A percentile compares a stretch with the other conserved stretches of the same genome.
Conservation (phyloP, 495 filamentous ascomycete genomes). For the Sporormia fimetaria region DNA sequence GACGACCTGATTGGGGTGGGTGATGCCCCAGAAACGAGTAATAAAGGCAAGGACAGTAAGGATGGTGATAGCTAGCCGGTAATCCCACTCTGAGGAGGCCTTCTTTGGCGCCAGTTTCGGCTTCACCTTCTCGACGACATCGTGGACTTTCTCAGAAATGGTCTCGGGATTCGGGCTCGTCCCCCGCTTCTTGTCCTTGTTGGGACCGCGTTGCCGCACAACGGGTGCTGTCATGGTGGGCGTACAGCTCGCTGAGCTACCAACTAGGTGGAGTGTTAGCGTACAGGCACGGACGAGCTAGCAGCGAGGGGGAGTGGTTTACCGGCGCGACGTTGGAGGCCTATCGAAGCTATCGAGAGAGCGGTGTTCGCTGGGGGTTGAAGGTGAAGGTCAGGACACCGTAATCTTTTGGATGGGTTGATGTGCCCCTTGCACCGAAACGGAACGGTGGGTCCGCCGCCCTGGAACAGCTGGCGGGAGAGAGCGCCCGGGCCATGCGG, state of each 20-base stretch:
- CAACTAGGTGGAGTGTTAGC: no score
- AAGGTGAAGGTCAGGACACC: no score
- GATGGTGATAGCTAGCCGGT: conserved; percentile 65
- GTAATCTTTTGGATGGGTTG: no score
- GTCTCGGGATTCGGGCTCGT: conserved; percentile 26
- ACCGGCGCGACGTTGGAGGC: no score
- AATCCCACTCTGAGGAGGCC: conserved; percentile 57
- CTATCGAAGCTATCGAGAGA: no score
- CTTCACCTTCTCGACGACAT: conserved; percentile 27
- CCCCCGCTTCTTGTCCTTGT: conserved; percentile 28
- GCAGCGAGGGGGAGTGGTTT: no score
- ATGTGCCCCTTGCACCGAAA: no score
- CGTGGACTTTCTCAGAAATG: conserved; percentile 10
- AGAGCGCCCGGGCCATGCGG: no score
- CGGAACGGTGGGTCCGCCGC: no score
- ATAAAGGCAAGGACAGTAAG: conserved; percentile 77
- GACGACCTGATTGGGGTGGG: conserved; percentile 88
- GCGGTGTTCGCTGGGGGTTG: no score
- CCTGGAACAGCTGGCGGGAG: no score
- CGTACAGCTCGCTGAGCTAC: conserved; percentile 13
- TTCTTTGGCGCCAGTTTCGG: conserved; percentile 19
- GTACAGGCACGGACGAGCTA: no score
- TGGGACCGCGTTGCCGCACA: conserved; percentile 28
- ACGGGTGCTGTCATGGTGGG: conserved; percentile 28
- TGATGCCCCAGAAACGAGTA: conserved; percentile 90